A percentile compares a stretch with the other conserved stretches of the same genome.
Conservation (phyloP, 352 stramenopile genomes). For the Pythium grandisporangium region DNA sequence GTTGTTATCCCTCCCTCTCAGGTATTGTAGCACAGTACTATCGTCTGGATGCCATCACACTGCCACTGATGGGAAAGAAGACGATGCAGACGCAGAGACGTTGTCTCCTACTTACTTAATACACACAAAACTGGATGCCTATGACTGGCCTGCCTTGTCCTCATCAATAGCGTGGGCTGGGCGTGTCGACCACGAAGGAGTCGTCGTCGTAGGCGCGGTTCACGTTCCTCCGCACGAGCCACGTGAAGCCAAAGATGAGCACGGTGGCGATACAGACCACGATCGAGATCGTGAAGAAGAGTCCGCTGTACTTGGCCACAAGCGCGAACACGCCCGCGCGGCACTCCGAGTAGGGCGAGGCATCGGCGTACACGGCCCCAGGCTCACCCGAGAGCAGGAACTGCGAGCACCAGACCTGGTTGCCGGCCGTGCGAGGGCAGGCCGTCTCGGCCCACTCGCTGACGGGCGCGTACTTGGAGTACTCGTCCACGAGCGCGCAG, state of each 20-base stretch:
- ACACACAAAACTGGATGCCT: too few species aligned
- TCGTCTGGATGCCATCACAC: too few species aligned
- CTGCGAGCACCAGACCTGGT: conserved; percentile 60
- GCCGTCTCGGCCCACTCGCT: conserved; percentile 50
- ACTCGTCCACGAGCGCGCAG: conserved; percentile 40
- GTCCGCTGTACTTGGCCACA: conserved; percentile 58
- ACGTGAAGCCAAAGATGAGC: conserved; percentile 45
- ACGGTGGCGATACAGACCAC: conserved; percentile 38
- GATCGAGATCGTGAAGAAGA: conserved; percentile 42
- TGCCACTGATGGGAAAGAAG: too few species aligned
- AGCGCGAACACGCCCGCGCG: conserved; percentile 48
- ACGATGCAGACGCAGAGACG: too few species aligned
- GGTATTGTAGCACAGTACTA: too few species aligned
- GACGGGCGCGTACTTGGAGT: conserved; percentile 53
- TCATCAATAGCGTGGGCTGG: too few species aligned
- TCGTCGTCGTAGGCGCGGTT: conserved; percentile 12
- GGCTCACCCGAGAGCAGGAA: conserved; percentile 34
- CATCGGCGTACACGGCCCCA: conserved; percentile 23
- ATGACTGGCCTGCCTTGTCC: conserved; percentile 2
- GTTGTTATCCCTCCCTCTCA: too few species aligned
- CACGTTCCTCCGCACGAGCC: conserved; percentile 30
- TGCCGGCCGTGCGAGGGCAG: conserved; percentile 37
- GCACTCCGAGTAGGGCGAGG: conserved; percentile 62
- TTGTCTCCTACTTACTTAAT: too few species aligned
- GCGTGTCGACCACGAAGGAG: conserved; percentile 13